Evolutionary conservation across 1,139 yeast genomes (phyloP), one percentile per base, ranked within the genome.

Genomic region (Debaryomyces sp.): DNA sequence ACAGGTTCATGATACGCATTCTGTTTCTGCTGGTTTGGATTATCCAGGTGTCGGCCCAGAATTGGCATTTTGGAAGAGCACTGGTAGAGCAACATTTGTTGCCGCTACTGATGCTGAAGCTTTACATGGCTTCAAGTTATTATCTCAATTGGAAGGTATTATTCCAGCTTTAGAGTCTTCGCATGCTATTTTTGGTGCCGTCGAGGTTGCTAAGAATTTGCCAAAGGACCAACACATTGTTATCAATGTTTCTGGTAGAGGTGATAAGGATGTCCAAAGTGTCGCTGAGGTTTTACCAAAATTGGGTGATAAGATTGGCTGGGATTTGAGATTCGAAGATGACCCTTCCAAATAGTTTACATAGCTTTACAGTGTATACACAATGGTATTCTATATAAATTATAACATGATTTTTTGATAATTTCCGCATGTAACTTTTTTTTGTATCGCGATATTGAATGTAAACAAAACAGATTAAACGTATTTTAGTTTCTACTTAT

Each of bases 41-140:
- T 94, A 94, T 68, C 99, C 99, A 32, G 99, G 97, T 69, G 99
- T 94, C 46, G 99, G 99, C 41, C 99, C 99, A 24, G 99, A 94
- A 73, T 80, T 94, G 60, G 95, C 99, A 2, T 83, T 80, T 67
- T 94, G 99, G 99, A 94, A 94, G 70, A 85, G 86, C 49, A 84
- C 87, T 53, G 97, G 97, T 22, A 85, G 99, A 63, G 99, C 96
- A 6, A 78, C 87, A 49, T 94, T 94, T 64, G 71, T 85, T 48
- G 96, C 97, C 45, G 97, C 96, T 45, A 89, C 94, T 34, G 97
- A 94, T 71, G 92, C 96, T 17, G 85, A 94, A 67, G 99, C 99
- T 23, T 77, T 94, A 55, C 80, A 82, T 55, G 99, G 99, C 24
- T 94, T 95, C 81, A 86, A 84, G 61, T 73, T 89, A 45, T 78